Conservation (phyloP, 371 early-diverging fungal species). For the Mortierella sp. region DNA sequence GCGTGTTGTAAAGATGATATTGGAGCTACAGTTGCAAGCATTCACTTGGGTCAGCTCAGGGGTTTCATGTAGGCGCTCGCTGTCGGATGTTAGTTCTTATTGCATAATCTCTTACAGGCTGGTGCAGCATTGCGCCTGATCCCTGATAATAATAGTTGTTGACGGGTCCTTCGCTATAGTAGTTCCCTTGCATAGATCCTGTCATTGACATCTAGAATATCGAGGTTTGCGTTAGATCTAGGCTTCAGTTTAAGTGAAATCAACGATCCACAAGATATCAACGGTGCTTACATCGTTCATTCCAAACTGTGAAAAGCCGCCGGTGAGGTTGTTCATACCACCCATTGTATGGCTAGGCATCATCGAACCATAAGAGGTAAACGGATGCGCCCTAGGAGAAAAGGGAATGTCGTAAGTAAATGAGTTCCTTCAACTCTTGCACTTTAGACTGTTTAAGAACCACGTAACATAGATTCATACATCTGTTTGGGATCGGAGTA, state of each 20-base stretch:
- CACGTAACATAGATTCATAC: no score
- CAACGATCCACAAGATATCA: no score
- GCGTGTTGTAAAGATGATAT: constrained; percentile 80
- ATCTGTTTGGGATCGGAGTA: constrained; percentile 17
- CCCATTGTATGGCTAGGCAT: constrained; percentile 31
- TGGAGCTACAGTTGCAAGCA: constrained; percentile 59
- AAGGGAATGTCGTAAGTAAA: background rate
- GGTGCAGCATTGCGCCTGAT: constrained; percentile 44
- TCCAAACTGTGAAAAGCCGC: constrained; percentile 41
- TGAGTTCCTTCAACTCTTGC: no score
- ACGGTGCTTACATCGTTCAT: constrained; percentile 45
- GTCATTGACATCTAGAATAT: constrained; percentile 32
- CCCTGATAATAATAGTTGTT: constrained; percentile 47
- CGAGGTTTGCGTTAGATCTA: background rate
- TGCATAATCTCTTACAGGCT: constrained; percentile 27
- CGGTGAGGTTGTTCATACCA: constrained; percentile 30
- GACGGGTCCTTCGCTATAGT: constrained; percentile 39
- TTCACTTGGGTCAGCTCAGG: background rate
- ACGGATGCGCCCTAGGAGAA: constrained; percentile 30
- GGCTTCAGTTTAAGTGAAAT: no score
- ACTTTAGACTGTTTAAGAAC: no score
- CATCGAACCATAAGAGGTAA: constrained; percentile 20
- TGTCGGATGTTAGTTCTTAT: background rate
- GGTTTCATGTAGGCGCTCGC: background rate
- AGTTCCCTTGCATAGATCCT: constrained; percentile 27